phyloP scores from a whole-genome alignment of 306 rosid genomes.

The Prunus salicina region DNA sequence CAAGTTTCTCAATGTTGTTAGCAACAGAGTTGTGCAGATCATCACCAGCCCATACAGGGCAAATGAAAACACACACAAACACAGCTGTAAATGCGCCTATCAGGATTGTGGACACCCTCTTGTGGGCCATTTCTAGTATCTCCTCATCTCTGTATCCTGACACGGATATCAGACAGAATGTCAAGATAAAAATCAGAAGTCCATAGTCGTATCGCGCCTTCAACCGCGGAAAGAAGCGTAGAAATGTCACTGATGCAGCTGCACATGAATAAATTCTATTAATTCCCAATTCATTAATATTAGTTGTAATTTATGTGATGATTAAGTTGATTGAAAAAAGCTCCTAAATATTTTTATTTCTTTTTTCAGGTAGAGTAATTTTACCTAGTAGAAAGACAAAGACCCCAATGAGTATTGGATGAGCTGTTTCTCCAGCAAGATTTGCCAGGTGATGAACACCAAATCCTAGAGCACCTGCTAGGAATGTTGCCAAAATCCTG shows the following conservation, averaged over 20 bases:
- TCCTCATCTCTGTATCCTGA: constrained; percentile 35
- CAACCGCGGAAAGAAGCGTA: constrained; percentile 43
- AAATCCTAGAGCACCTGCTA: constrained; percentile 32
- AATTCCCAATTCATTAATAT: background rate
- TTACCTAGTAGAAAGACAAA: constrained; percentile 26
- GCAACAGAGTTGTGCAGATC: constrained; percentile 49
- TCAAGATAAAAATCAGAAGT: constrained; percentile 43
- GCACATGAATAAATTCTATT: constrained; percentile 1
- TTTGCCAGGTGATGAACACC: constrained; percentile 29
- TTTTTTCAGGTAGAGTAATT: background rate
- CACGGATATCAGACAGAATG: constrained; percentile 44
- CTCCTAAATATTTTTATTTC: background rate
- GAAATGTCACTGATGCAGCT: constrained; percentile 37
- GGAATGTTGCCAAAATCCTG: constrained; percentile 33
- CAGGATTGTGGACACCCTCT: constrained; percentile 36
- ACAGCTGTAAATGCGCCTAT: constrained; percentile 32
- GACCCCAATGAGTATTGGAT: constrained; percentile 20
- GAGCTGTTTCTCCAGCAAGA: constrained; percentile 18
- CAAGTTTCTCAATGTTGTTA: constrained; percentile 38
- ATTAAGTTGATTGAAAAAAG: background rate
- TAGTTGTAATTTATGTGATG: background rate
- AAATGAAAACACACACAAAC: constrained; percentile 31
- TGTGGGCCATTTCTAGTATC: constrained; percentile 31
- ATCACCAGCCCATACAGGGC: constrained; percentile 48
- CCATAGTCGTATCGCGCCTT: constrained; percentile 60